These are phyloP conservation scores for Sporothrix dimorphospora DNA, from an alignment of 2,329 filamentous ascomycete species.

Conservation along the genomic window DNA sequence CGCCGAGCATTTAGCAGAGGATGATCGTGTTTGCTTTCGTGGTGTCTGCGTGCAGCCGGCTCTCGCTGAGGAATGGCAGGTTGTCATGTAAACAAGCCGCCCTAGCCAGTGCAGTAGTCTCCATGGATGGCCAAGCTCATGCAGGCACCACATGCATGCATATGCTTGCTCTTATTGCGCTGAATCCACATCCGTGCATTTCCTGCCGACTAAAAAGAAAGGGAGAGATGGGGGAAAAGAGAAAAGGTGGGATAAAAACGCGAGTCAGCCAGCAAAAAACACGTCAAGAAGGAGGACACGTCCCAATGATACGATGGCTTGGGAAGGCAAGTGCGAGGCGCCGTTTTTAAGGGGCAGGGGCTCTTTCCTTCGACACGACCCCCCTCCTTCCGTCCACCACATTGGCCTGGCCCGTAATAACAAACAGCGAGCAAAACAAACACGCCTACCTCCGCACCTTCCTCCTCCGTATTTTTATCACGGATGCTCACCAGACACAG, in stretches of 20 bases:
- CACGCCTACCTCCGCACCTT: constrained; percentile 21
- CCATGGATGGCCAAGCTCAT: constrained; percentile 9
- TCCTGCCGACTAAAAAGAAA: constrained; percentile 1
- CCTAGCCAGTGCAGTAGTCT: neutral
- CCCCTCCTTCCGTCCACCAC: neutral
- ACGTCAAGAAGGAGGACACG: constrained; percentile 15
- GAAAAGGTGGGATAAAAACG: constrained; percentile 4
- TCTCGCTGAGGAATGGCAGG: constrained; percentile 16
- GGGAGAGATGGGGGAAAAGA: neutral
- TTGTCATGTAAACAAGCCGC: constrained; percentile 25
- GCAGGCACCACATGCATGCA: constrained; percentile 26
- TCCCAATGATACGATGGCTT: constrained; percentile 8
- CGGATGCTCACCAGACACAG: constrained; percentile 7
- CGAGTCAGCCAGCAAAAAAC: constrained; percentile 14
- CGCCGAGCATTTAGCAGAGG: constrained; percentile 14
- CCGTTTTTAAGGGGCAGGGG: constrained; percentile 22
- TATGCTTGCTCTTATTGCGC: constrained; percentile 25
- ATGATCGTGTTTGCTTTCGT: constrained; percentile 3
- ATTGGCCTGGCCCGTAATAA: constrained; percentile 6
- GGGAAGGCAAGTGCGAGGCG: constrained; percentile 19
- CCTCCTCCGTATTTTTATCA: constrained; percentile 27
- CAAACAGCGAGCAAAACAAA: constrained; percentile 20
- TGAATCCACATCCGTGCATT: constrained; percentile 19
- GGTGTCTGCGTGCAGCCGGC: neutral
- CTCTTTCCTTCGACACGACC: constrained; percentile 3